Base-by-base conservation (phyloP, 106 monocot species). In the Amphibolis antarctica region DNA sequence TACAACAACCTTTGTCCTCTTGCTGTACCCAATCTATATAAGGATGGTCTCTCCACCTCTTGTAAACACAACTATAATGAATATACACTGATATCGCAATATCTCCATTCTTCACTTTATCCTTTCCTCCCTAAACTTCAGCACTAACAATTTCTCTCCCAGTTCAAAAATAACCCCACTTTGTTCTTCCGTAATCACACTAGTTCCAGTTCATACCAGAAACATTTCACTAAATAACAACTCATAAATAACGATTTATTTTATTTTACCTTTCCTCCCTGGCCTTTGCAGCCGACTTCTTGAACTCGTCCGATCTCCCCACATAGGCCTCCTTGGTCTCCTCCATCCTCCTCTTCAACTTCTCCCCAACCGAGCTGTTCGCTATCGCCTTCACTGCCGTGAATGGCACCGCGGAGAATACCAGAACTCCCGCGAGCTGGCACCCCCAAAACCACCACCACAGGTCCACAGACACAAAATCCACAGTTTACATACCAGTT, bases 371-470 rank as follows among this genome's bases (percentile, higher is more conserved):
- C 24, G 86, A 86, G 75, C 96, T 90, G 65, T 80, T 90, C 12
- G 96, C 96, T 9, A 96, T 55, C 24, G 86, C 89, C 80, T 96
- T 96, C 63, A 96, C 96, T 11, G 84, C 89, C 24, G 96, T 80
- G 73, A 96, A 96, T 28, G 96, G 96, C 26, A 96, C 71, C 9
- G 96, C 89, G 0, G 96, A 96, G 78, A 96, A 86, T 18, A 96
- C 77, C 56, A 96, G 65, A 23, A 96, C 96, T 19, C 96, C 96
- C 1, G 82, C 86, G 9, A 96, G 83, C 96, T 96, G 63, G 25
- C 12, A 12, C 4, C 0, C 25, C 21, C 55, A 55, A 15, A 2
- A 36, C 36, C 36, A 36, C 36, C 2, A 9, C 13, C 6, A 27
- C 27, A n/a, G n/a, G n/a, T n/a, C n/a, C 12, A 55, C 25, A 28